Conservation (phyloP, 2,329 filamentous ascomycete species). For the Venturia asperata region DNA sequence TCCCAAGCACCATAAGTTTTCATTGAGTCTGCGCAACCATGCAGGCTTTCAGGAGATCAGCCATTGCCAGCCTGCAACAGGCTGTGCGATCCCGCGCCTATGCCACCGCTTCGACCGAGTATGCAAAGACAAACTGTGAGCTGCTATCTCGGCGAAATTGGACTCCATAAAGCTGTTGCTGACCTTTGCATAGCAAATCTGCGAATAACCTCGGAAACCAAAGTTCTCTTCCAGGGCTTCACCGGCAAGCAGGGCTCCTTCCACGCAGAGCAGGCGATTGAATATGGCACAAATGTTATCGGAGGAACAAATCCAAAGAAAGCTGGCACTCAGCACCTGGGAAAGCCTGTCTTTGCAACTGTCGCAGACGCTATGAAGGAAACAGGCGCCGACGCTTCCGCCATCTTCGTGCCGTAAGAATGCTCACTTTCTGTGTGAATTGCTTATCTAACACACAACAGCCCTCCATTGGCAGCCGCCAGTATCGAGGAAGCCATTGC, state of each 20-base stretch:
- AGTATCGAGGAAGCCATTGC: conserved; percentile 95
- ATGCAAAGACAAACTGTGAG: conserved; percentile 33
- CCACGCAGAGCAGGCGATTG: conserved; percentile 95
- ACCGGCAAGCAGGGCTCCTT: conserved; percentile 97
- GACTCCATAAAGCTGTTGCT: neutral
- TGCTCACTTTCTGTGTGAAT: neutral
- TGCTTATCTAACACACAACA: conserved; percentile 31
- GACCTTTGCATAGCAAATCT: conserved; percentile 54
- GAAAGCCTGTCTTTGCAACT: conserved; percentile 84
- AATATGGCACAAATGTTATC: conserved; percentile 96
- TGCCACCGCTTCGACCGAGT: conserved; percentile 59
- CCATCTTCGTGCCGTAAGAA: conserved; percentile 87
- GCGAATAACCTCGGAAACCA: conserved; percentile 86
- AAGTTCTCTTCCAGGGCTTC: conserved; percentile 95
- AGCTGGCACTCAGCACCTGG: conserved; percentile 82
- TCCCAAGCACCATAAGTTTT: neutral
- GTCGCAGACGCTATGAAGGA: conserved; percentile 83
- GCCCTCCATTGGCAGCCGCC: conserved; percentile 81
- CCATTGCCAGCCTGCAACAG: conserved; percentile 61
- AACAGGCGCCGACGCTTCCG: conserved; percentile 83
- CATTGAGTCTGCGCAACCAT: conserved; percentile 44
- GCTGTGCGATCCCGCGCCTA: conserved; percentile 67
- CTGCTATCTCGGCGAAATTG: neutral
- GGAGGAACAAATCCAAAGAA: conserved; percentile 99
- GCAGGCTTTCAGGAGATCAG: conserved; percentile 76